Percentiles rank a stretch among this genome's conserved stretches.
phyloP scores from a whole-genome alignment of 2,329 filamentous ascomycete species.

The Curvularia hawaiiensis region DNA sequence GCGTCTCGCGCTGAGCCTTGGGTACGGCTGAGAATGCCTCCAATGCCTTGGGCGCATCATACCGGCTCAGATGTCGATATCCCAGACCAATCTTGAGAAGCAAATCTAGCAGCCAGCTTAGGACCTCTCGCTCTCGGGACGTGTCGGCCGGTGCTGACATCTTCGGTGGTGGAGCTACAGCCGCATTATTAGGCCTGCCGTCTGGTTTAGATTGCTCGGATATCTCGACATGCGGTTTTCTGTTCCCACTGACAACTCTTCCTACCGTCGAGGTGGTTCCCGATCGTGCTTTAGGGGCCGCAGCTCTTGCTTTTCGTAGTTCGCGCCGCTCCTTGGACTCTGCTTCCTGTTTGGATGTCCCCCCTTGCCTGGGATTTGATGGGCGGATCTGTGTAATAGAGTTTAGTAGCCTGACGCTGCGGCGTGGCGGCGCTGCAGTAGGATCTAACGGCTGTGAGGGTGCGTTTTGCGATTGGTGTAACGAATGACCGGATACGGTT shows the following conservation, averaged over 20 bases:
- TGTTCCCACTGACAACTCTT: constrained; percentile 86
- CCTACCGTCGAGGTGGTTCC: constrained; percentile 75
- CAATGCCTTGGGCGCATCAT: constrained; percentile 77
- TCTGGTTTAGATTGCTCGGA: constrained; percentile 74
- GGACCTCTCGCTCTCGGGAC: constrained; percentile 72
- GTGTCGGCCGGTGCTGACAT: constrained; percentile 59
- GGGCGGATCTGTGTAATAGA: constrained; percentile 66
- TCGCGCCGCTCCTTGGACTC: constrained; percentile 71
- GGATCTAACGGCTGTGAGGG: constrained; percentile 40
- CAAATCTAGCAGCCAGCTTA: constrained; percentile 78
- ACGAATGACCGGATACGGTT: constrained; percentile 82
- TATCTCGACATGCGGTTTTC: constrained; percentile 71
- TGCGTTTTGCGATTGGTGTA: constrained; percentile 40
- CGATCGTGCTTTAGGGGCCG: constrained; percentile 67
- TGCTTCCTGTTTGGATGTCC: constrained; percentile 57
- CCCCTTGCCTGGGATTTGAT: constrained; percentile 65
- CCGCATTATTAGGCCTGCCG: constrained; percentile 42
- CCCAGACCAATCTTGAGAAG: constrained; percentile 82
- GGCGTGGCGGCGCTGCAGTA: constrained; percentile 51
- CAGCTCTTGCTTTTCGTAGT: constrained; percentile 82
- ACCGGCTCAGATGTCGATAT: constrained; percentile 78
- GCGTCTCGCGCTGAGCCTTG: constrained; percentile 79
- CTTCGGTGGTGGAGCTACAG: constrained; percentile 34
- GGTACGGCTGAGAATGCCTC: constrained; percentile 74
- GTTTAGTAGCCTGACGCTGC: constrained; percentile 52